Evolutionary conservation across 345 rosid genomes (phyloP), one percentile per base, ranked within the genome.

Genomic region (Citrus australasica): DNA sequence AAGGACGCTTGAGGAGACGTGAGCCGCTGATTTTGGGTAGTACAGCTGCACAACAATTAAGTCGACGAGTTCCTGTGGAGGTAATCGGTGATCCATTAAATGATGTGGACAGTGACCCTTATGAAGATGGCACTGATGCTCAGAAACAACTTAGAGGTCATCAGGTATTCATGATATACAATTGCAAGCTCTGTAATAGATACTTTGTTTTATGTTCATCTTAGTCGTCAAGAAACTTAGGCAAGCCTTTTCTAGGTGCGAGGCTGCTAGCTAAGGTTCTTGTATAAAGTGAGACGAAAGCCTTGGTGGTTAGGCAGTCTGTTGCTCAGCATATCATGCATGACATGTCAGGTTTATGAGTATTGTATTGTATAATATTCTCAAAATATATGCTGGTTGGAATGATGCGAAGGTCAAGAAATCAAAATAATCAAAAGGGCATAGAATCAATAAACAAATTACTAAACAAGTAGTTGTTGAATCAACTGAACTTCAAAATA

Each of bases 1-100:
- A 96, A 82, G 92, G 92, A 70, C 92, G 91, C 61, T 88, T 90
- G 79, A 87, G 88, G 74, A 91, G 86, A 83, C 93, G 91, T 77
- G 97, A 92, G 71, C 99, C 99, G 19, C 80, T 94, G 79, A 96
- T 96, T 78, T 85, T 84, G 79, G 98, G 92, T 71, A 89, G 92
- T 79, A 81, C 95, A 22, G 94, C 94, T 78, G 90, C 94, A n/a
- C 98, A 92, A 81, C 88, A 90, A 66, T 88, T 94, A 84, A 90
- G 91, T 82, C 89, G 86, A 79, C 91, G 84, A 63, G 85, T 86
- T 81, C 95, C 97, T 7, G 92, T 91, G 40, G 98, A 96, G 89
- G 95, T 90, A 83, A 86, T 94, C 70, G 88, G 97, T 84, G 98
- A 90, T 81, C 98, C 97, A 33, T 78, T 96, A 79, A 86, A 89